These are phyloP conservation scores for Candida krabiensis DNA, from an alignment of 805 yeast genomes.

Conservation along the genomic window DNA sequence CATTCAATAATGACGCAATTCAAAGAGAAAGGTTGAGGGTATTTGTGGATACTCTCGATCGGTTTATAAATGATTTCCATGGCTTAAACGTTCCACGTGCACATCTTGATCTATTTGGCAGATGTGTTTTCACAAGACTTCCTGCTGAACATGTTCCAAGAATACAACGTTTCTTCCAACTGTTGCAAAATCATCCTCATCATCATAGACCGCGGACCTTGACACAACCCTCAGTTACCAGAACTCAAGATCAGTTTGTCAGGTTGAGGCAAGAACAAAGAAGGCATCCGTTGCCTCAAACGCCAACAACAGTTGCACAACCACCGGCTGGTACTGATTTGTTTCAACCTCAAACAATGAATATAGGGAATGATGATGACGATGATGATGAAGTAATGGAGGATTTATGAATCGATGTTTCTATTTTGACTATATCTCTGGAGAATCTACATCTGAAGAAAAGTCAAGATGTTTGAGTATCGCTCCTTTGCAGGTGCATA, in stretches of 20 bases:
- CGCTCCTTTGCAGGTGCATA: too few relatives aligned
- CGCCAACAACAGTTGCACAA: slow-evolving; percentile 3
- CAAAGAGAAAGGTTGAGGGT: slow-evolving; percentile 26
- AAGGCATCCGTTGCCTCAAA: slow-evolving; percentile 5
- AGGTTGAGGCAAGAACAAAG: slow-evolving; percentile 11
- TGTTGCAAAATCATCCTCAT: slow-evolving; percentile 23
- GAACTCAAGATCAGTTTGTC: slow-evolving; percentile 11
- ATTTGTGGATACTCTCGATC: slow-evolving; percentile 29
- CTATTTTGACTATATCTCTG: too few relatives aligned
- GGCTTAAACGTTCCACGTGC: slow-evolving; percentile 26
- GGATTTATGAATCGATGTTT: slow-evolving; percentile 16
- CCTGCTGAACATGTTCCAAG: slow-evolving; percentile 32
- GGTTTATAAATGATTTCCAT: slow-evolving; percentile 31
- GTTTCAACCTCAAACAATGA: slow-evolving; percentile 22
- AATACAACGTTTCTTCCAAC: slow-evolving; percentile 33
- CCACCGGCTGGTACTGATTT: slow-evolving; percentile 21
- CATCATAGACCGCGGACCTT: slow-evolving; percentile 10
- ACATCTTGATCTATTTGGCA: slow-evolving; percentile 30
- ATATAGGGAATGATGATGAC: slow-evolving; percentile 38
- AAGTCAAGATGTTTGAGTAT: too few relatives aligned
- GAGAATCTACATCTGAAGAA: too few relatives aligned
- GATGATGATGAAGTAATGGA: slow-evolving; percentile 47
- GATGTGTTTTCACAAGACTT: slow-evolving; percentile 30
- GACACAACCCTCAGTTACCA: slow-evolving; percentile 1
- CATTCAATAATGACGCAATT: slow-evolving; percentile 20